Evolutionary conservation across 2,329 filamentous ascomycete genomes (phyloP).

Genomic region (Fusarium marasasianum): DNA sequence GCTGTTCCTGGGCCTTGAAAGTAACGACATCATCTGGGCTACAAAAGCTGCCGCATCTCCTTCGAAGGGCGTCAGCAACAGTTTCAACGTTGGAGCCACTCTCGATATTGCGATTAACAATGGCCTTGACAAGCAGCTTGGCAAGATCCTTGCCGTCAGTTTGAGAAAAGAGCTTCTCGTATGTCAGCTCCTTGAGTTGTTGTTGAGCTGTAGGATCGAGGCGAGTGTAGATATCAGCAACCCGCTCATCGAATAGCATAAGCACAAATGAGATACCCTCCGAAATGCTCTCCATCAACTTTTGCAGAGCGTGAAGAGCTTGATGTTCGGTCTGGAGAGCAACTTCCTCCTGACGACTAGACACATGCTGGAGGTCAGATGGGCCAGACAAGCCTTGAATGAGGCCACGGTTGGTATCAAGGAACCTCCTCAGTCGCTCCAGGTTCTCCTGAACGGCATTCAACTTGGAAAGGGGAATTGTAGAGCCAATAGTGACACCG

Average conservation of each 20-base stretch:
- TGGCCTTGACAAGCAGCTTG: constrained; percentile 94
- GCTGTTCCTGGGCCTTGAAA: constrained; percentile 96
- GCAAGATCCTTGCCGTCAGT: constrained; percentile 85
- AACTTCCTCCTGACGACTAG: constrained; percentile 88
- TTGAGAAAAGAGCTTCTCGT: constrained; percentile 86
- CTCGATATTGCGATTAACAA: constrained; percentile 97
- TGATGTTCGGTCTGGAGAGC: constrained; percentile 94
- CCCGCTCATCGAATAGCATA: constrained; percentile 92
- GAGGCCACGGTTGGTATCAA: constrained; percentile 86
- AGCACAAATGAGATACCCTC: constrained; percentile 97
- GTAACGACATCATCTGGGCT: constrained; percentile 97
- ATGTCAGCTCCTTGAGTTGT: constrained; percentile 80
- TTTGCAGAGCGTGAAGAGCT: constrained; percentile 85
- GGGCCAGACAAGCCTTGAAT: constrained; percentile 96
- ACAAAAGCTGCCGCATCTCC: constrained; percentile 96
- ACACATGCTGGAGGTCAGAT: constrained; percentile 79
- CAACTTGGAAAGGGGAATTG: constrained; percentile 74
- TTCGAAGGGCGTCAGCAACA: constrained; percentile 90
- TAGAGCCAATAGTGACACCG: constrained; percentile 71
- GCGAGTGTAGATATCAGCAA: constrained; percentile 84
- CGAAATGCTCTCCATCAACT: constrained; percentile 87
- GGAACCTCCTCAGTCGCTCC: constrained; percentile 80
- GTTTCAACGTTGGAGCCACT: constrained; percentile 98
- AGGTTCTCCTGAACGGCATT: constrained; percentile 82
- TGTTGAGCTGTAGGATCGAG: constrained; percentile 76